These are phyloP conservation scores for Pyrenopolyporus hunteri DNA, from an alignment of 495 filamentous ascomycete genomes.

Conservation along the genomic window DNA sequence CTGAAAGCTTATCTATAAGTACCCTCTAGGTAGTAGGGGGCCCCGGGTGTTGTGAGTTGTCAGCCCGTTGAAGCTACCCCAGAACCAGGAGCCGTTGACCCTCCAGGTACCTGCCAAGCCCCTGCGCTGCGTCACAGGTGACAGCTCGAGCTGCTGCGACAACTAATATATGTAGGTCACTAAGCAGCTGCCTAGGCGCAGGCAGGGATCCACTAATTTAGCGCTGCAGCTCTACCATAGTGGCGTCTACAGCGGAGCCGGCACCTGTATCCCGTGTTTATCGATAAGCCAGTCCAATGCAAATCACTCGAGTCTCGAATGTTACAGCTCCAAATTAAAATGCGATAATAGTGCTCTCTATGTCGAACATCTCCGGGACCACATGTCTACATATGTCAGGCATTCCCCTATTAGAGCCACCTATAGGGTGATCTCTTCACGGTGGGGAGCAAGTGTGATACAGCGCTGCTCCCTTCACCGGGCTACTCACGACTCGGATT, in stretches of 20 bases:
- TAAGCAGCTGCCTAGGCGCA: not conserved
- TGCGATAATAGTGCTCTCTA: not conserved
- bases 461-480: constrained; percentile 28
- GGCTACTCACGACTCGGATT: not conserved
- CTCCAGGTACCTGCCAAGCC: constrained; percentile 37
- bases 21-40: too few species aligned
- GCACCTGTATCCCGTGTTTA: not conserved
- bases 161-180: constrained; percentile 8
- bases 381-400: constrained; percentile 44
- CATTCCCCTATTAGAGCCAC: constrained; percentile 37
- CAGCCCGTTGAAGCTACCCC: not conserved
- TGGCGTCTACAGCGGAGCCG: not conserved
- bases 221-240: too few species aligned
- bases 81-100: constrained; percentile 1
- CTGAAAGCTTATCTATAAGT: too few species aligned
- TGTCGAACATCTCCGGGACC: constrained; percentile 26
- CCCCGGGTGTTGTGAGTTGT: constrained; percentile 35
- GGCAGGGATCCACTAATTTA: not conserved
- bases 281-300: not conserved
- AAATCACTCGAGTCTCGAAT: not conserved
- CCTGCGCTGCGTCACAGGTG: constrained; percentile 23
- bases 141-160: constrained; percentile 1
- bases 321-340: not conserved
- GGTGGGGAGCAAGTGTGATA: constrained; percentile 14
- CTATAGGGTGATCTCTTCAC: constrained; percentile 35